Base-by-base conservation (phyloP, 2,329 filamentous ascomycete genomes). In the Sporothrix euskadiensis region DNA sequence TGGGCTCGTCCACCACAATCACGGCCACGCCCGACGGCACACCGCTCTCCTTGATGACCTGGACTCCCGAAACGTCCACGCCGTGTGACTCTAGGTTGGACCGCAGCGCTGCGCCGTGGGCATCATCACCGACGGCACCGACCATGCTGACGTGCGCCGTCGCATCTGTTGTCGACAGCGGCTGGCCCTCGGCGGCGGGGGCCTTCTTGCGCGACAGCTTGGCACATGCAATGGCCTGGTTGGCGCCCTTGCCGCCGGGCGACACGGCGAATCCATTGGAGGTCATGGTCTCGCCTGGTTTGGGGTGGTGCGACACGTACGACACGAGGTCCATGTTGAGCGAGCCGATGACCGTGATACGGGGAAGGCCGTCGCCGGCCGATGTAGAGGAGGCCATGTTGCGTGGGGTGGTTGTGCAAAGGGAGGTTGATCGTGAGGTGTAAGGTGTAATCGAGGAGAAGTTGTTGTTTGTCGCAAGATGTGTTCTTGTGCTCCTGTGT, bases 251-350 rank as follows among this genome's bases (percentile, higher is more conserved):
- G 73, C 96, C 95, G 78, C 95, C 96, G 41, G 92, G 91, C 59
- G 92, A 94, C 49, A 91, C 93, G 79, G 87, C 87, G 83, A 97
- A 97, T 26, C 89, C 90, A 76, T 85, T 90, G 66, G 93, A 88
- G 2, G 92, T 94, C 70, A 98, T 87, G 2, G 95, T 98, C 83
- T 99, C 95, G 77, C 95, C 96, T 0, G 92, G 90, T 0, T 87
- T 84, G 0, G 96, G 95, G 76, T 97, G 89, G 76, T 95, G 93
- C 5, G 93, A 86, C 47, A 96, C 96, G 78, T 93, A 90, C 56
- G 94, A 94, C 76, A 97, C 93, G 76, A 98, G 90, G 84, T 99
- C 95, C 80, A 93, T 93, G 83, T 98, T 98, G 75, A 99, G 90
- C 47, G 95, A 98, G 78, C 95, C 95, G 77, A 98, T 90, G 75